Evolutionary conservation across 1,284 basidiomycete species (phyloP).

Genomic region (Marasmius oreades): DNA sequence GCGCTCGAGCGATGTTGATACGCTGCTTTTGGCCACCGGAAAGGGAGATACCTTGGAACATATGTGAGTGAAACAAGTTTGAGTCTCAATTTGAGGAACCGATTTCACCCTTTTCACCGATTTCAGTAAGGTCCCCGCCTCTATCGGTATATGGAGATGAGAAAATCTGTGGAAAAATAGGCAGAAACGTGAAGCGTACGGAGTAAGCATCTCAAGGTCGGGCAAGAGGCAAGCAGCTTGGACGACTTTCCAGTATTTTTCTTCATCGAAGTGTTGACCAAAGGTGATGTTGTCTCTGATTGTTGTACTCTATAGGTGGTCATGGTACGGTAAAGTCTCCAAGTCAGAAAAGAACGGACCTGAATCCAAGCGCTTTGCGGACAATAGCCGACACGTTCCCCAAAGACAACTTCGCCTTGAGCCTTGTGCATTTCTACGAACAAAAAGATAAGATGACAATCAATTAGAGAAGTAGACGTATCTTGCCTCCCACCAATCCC

Average conservation of each 20-base stretch:
- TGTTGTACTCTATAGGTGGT: slow-evolving; percentile 52
- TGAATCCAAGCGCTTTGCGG: slow-evolving; percentile 90
- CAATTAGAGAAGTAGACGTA: no score
- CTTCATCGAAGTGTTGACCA: slow-evolving; percentile 76
- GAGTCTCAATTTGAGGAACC: background rate
- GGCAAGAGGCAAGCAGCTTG: slow-evolving; percentile 71
- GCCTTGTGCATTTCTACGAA: slow-evolving; percentile 62
- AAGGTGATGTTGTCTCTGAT: slow-evolving; percentile 85
- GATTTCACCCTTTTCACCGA: slow-evolving; percentile 68
- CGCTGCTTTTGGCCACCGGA: slow-evolving; percentile 82
- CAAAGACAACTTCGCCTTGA: slow-evolving; percentile 60
- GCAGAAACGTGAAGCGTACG: background rate
- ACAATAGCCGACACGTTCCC: slow-evolving; percentile 77
- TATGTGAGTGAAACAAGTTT: background rate
- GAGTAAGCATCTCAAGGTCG: slow-evolving; percentile 75
- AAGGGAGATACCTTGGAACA: slow-evolving; percentile 61
- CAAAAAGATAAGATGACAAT: background rate
- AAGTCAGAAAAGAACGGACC: slow-evolving; percentile 28
- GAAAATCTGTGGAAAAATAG: background rate
- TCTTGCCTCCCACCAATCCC: slow-evolving; percentile 2
- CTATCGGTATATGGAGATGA: background rate
- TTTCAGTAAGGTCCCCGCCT: slow-evolving; percentile 82
- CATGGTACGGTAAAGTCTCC: background rate
- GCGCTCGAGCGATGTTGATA: slow-evolving; percentile 75
- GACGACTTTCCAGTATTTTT: slow-evolving; percentile 77